Evolutionary conservation across 192 early-diverging fungal species (phyloP).

Genomic region (Podochytrium sp.): DNA sequence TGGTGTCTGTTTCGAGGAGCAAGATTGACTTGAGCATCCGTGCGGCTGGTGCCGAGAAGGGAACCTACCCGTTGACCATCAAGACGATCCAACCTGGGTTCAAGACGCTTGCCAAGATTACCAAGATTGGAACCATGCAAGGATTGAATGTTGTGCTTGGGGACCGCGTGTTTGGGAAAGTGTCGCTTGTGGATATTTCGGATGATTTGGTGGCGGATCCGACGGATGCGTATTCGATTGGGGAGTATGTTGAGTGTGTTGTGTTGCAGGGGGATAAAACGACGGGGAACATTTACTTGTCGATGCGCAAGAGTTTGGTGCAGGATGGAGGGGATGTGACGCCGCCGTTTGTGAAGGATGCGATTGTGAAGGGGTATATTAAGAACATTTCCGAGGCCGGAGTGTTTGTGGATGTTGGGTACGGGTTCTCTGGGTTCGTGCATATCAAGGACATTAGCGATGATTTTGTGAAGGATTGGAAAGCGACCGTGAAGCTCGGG

Average conservation of each 20-base stretch:
- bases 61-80: slow-evolving; percentile 30
- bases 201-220: slow-evolving; percentile 51
- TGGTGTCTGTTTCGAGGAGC: slow-evolving; percentile 24
- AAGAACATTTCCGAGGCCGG: slow-evolving; percentile 45
- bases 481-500: slow-evolving; percentile 68
- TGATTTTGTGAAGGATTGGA: slow-evolving; percentile 86
- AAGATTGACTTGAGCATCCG: slow-evolving; percentile 41
- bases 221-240: slow-evolving; percentile 27
- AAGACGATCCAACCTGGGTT: slow-evolving; percentile 60
- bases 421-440: slow-evolving; percentile 69
- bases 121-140: slow-evolving; percentile 43
- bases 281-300: slow-evolving; percentile 67
- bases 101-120: slow-evolving; percentile 59
- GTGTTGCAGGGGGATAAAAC: slow-evolving; percentile 46
- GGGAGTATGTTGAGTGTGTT: slow-evolving; percentile 36
- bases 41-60: neutral
- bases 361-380: slow-evolving; percentile 53
- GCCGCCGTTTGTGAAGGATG: slow-evolving; percentile 21
- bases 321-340: slow-evolving; percentile 1
- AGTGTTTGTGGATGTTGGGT: slow-evolving; percentile 74
- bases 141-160: slow-evolving; percentile 64
- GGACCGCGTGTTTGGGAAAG: slow-evolving; percentile 59
- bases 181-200: slow-evolving; percentile 63
- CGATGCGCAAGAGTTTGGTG: slow-evolving; percentile 52
- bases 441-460: slow-evolving; percentile 87